Base-by-base conservation (phyloP, 2,329 filamentous ascomycete species). In the Akanthomyces muscarius region DNA sequence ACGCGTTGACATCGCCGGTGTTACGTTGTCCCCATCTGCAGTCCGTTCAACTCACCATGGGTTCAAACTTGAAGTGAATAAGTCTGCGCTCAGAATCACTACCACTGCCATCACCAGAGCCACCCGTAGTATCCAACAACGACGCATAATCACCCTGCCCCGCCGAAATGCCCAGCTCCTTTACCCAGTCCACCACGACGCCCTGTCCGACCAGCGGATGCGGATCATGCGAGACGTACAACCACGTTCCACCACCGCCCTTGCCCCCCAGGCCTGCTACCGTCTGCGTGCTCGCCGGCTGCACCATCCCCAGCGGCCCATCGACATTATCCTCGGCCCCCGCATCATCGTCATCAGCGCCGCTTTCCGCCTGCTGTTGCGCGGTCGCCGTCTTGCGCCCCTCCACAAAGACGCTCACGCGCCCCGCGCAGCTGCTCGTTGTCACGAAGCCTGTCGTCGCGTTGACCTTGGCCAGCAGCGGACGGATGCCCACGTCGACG, bases 11-110 rank as follows among this genome's bases (percentile, higher is more conserved):
- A 41, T 41, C 3, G 13, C 38, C 14, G 18, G n/a, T 58, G 41
- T 38, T 30, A 7, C 33, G 10, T 41, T 23, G 30, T 41, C 14
- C 28, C 14, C 5, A 16, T 18, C 25, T 52, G 21, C 0, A 25
- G 23, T 1, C 38, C 30, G 23, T 8, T 28, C 41, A 68, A 72
- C 86, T 72, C 82, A 96, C 93, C 92, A 97, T 92, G 5, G 93
- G 92, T 74, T 97, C 93, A 71, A 96, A 97, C 75, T 96, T 95
- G 77, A 97, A 90, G 75, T 94, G 91, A 57, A 97, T 82, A 74
- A 84, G 75, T 70, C 83, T 80, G 69, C 76, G 74, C 62, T 72
- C 72, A 58, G 68, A 70, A 61, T 66, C 73, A 44, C 65, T 65
- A 61, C 66, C 73, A 44, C 65, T 65, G 4, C 64, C 63, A 11